Base-by-base conservation (phyloP, 305 asterid genomes). In the Solanum hybrid region DNA sequence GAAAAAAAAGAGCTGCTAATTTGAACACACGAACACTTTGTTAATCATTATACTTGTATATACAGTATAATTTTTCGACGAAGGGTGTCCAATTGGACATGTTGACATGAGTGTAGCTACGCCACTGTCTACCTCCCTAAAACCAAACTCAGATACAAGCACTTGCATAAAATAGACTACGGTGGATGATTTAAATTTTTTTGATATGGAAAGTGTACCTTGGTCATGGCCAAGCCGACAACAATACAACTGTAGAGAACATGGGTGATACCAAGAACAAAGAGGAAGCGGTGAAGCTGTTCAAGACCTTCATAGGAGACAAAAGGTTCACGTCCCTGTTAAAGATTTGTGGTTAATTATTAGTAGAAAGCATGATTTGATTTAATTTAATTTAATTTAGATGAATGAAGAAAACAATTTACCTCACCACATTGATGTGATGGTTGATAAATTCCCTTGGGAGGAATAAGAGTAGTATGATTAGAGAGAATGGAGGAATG, bases 251-350 rank as follows among this genome's bases (percentile, higher is more conserved):
- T 96, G 89, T 96, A 97, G 57, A 95, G 90, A 85, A 97, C 97
- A 91, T 97, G 98, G 73, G 97, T 94, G 76, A 96, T 93, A 36
- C 97, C 98, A 51, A 97, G 98, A 92, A 97, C 98, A 90, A 97
- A 97, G 93, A 97, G 91, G 94, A 97, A 96, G 2, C 98, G 95
- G 89, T 96, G 95, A 79, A 96, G 99, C 83, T 97, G 98, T 89
- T 94, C 97, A 22, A 97, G 99, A 38, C 98, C 99, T 94, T 97
- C 98, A 11, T 96, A 92, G 5, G 99, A 97, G 86, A 97, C 98
- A 90, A 96, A 96, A 72, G 98, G 99, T 86, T 96, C 98, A 1
- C 95, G 96, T 37, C 96, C 98, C 99, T 97, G 94, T 73, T 38
- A 51, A 27, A 41, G 37, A 82, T 39, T 78, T 82, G 37, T 81